Evolutionary conservation across 176 grass and related monocot species (phyloP).

Genomic region (Rhynchospora pubera): DNA sequence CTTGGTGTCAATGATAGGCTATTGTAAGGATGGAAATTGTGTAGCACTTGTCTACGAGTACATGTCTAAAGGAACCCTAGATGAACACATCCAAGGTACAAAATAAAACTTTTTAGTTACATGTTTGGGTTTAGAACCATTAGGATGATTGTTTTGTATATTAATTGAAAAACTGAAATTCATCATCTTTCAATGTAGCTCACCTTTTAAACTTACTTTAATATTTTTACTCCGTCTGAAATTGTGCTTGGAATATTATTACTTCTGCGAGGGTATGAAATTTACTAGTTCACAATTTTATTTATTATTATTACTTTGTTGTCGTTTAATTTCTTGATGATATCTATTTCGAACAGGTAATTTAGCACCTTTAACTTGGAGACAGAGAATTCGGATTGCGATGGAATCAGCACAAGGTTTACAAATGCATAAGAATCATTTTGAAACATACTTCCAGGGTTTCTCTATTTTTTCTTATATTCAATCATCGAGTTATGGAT

Average conservation of each 20-base stretch:
- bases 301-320: not conserved
- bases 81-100: conserved; percentile 38
- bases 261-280: no score
- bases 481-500: not conserved
- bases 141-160: no score
- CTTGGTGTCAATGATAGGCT: conserved; percentile 59
- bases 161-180: no score
- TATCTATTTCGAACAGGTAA: not conserved
- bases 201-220: no score
- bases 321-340: not conserved
- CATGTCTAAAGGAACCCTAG: conserved; percentile 47
- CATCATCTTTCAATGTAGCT: no score
- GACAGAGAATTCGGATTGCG: conserved; percentile 28
- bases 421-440: not conserved
- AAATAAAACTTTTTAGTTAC: not conserved
- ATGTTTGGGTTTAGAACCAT: no score
- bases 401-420: conserved; percentile 52
- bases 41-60: conserved; percentile 59
- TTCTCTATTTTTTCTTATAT: not conserved
- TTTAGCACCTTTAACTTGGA: conserved; percentile 11
- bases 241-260: no score
- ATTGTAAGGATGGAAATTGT: conserved; percentile 48
- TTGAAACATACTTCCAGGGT: no score
- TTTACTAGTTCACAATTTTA: no score
- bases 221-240: no score